These are phyloP conservation scores for Atkinsonella hypoxylon DNA, from an alignment of 2,329 filamentous ascomycete species.

Conservation along the genomic window DNA sequence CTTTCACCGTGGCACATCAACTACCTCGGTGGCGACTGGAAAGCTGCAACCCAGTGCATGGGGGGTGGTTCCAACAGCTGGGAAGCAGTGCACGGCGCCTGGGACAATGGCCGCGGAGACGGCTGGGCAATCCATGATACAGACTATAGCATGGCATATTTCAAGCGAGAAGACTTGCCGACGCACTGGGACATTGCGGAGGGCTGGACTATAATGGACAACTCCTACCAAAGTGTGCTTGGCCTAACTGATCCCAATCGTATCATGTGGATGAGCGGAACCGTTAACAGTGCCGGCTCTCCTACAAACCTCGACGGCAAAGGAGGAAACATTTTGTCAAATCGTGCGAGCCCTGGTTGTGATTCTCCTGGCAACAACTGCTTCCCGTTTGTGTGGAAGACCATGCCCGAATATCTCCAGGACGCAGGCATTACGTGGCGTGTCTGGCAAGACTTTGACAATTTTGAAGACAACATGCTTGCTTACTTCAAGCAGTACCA, in stretches of 20 bases:
- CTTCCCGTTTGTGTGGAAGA: slow-evolving; percentile 40
- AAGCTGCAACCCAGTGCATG: slow-evolving; percentile 40
- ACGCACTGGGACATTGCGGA: slow-evolving; percentile 44
- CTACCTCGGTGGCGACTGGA: slow-evolving; percentile 33
- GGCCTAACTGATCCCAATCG: slow-evolving; percentile 36
- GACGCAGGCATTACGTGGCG: slow-evolving; percentile 37
- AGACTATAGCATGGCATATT: slow-evolving; percentile 30
- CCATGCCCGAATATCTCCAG: slow-evolving; percentile 34
- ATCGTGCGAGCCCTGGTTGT: slow-evolving; percentile 18
- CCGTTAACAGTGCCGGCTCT: slow-evolving; percentile 34
- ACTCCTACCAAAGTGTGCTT: slow-evolving; percentile 9
- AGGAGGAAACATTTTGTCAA: slow-evolving; percentile 30
- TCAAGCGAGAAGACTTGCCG: slow-evolving; percentile 36
- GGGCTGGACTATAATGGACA: slow-evolving; percentile 30
- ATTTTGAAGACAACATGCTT: slow-evolving; percentile 41
- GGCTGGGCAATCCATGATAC: slow-evolving; percentile 27
- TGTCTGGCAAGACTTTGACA: slow-evolving; percentile 34
- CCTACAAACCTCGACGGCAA: slow-evolving; percentile 18
- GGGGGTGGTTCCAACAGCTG: slow-evolving; percentile 38
- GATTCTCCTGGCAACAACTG: slow-evolving; percentile 31
- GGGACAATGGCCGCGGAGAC: slow-evolving; percentile 37
- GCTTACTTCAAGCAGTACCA: slow-evolving; percentile 24
- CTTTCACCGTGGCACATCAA: slow-evolving; percentile 39
- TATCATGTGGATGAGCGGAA: slow-evolving; percentile 22
- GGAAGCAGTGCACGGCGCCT: slow-evolving; percentile 35